Conservation (phyloP, 495 filamentous ascomycete species). For the Parathielavia hyrcaniae region DNA sequence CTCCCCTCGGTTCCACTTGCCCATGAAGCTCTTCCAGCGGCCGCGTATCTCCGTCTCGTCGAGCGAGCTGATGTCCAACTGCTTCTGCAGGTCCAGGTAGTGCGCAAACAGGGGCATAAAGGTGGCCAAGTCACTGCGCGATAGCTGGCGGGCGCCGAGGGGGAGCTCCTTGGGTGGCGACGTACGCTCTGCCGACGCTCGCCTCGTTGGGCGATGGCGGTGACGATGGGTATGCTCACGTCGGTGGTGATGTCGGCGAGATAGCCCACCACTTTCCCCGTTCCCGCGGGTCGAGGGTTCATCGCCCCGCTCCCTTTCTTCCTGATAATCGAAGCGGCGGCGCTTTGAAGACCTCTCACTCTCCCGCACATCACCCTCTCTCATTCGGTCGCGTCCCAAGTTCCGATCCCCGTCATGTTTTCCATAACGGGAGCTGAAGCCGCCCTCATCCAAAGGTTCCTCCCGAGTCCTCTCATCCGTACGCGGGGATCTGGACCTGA, state of each 20-base stretch:
- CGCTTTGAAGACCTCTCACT: not conserved
- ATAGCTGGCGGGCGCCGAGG: constrained; percentile 56
- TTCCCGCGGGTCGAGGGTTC: not conserved
- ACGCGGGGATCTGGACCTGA: constrained; percentile 9
- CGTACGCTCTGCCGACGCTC: not conserved
- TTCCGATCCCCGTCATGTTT: not conserved
- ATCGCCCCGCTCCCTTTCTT: not conserved
- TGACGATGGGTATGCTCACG: constrained; percentile 22
- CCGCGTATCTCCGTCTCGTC: constrained; percentile 65
- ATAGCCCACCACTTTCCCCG: not conserved
- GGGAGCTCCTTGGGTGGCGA: constrained; percentile 48
- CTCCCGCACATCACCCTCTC: constrained; percentile 6
- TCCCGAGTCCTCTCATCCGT: not conserved
- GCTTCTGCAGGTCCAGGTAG: constrained; percentile 89
- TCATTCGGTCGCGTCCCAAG: constrained; percentile 1
- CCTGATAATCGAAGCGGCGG: not conserved
- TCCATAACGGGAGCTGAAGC: not conserved
- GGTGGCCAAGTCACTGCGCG: constrained; percentile 54
- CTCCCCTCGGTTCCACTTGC: constrained; percentile 93
- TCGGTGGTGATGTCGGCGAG: constrained; percentile 13
- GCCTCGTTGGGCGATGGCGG: constrained; percentile 12
- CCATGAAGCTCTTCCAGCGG: constrained; percentile 87
- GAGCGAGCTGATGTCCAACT: constrained; percentile 56
- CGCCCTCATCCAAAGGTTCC: not conserved
- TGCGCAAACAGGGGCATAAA: constrained; percentile 71